Conservation (phyloP, 345 rosid genomes). For the Salix exigua region DNA sequence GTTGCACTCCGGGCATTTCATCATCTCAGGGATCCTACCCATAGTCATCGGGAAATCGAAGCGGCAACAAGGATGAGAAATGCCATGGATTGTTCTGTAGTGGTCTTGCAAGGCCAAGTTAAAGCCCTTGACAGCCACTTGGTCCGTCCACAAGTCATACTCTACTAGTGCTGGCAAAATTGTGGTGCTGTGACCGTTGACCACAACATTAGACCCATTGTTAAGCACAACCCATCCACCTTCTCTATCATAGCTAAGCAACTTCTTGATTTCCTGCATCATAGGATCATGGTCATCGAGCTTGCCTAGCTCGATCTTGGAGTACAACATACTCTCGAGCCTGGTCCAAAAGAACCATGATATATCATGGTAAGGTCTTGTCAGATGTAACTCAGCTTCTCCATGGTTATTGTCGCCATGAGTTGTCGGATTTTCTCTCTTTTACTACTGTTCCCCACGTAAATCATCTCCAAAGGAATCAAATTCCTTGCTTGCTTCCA, state of each 20-base stretch:
- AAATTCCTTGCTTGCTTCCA: slow-evolving; percentile 49
- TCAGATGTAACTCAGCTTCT: slow-evolving; percentile 62
- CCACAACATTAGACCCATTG: slow-evolving; percentile 54
- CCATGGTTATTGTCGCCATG: slow-evolving; percentile 30
- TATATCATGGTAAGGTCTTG: slow-evolving; percentile 54
- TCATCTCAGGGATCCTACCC: slow-evolving; percentile 56
- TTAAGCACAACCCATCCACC: slow-evolving; percentile 83
- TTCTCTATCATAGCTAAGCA: slow-evolving; percentile 72
- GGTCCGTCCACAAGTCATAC: slow-evolving; percentile 62
- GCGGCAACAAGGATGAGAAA: slow-evolving; percentile 57
- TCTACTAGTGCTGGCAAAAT: slow-evolving; percentile 46
- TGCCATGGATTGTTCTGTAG: slow-evolving; percentile 40
- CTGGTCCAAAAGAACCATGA: slow-evolving; percentile 98
- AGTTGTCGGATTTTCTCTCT: slow-evolving; percentile 51
- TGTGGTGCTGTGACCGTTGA: slow-evolving; percentile 55
- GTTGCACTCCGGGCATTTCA: slow-evolving; percentile 75
- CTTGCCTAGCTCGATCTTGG: slow-evolving; percentile 73
- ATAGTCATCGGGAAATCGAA: slow-evolving; percentile 58
- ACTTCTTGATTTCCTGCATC: slow-evolving; percentile 78
- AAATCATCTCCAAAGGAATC: slow-evolving; percentile 71
- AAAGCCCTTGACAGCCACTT: slow-evolving; percentile 53
- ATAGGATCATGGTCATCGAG: slow-evolving; percentile 55
- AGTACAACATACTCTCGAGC: slow-evolving; percentile 78
- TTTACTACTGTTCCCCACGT: slow-evolving; percentile 65
- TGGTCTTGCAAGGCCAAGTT: slow-evolving; percentile 53